A percentile compares a stretch with the other conserved stretches of the same genome.
phyloP scores from a whole-genome alignment of 441 rosid species.

The Cnidoscolus chayamansa region DNA sequence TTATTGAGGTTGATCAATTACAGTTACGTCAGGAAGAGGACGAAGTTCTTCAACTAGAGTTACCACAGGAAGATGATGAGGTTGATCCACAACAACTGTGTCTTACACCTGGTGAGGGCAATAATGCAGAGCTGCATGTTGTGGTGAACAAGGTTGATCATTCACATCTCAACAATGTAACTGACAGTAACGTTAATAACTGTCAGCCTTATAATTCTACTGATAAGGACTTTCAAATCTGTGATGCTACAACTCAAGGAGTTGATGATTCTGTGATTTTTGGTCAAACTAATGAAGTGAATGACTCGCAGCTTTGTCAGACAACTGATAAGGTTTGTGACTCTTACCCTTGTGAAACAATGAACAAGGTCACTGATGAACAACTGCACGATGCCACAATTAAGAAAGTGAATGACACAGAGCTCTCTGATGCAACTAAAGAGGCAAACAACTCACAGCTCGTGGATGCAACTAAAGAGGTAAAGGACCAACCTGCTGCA shows the following conservation, averaged over 20 bases:
- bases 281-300: slow-evolving; percentile 15
- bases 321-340: slow-evolving; percentile 12
- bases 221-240: slow-evolving; percentile 23
- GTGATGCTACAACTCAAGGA: slow-evolving; percentile 31
- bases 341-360: slow-evolving; percentile 6
- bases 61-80: slow-evolving; percentile 33
- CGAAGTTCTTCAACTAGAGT: slow-evolving; percentile 51
- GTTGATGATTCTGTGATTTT: slow-evolving; percentile 32
- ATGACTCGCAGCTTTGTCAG: slow-evolving; percentile 15
- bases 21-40: slow-evolving; percentile 34
- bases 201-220: slow-evolving; percentile 33
- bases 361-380: slow-evolving; percentile 1
- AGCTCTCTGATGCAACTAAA: slow-evolving; percentile 1
- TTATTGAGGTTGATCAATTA: slow-evolving; percentile 38
- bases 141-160: slow-evolving; percentile 42
- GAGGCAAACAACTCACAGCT: slow-evolving; percentile 11
- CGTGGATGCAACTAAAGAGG: slow-evolving; percentile 6
- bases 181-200: slow-evolving; percentile 36
- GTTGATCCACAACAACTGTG: slow-evolving; percentile 38
- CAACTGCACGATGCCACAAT: slow-evolving; percentile 8
- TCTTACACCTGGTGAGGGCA: slow-evolving; percentile 30
- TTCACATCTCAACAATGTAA: slow-evolving; percentile 33
- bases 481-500: not conserved
- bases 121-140: slow-evolving; percentile 36
- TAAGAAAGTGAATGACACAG: slow-evolving; percentile 4